phyloP scores from a whole-genome alignment of 805 yeast species.

The Clavispora carvajalis region DNA sequence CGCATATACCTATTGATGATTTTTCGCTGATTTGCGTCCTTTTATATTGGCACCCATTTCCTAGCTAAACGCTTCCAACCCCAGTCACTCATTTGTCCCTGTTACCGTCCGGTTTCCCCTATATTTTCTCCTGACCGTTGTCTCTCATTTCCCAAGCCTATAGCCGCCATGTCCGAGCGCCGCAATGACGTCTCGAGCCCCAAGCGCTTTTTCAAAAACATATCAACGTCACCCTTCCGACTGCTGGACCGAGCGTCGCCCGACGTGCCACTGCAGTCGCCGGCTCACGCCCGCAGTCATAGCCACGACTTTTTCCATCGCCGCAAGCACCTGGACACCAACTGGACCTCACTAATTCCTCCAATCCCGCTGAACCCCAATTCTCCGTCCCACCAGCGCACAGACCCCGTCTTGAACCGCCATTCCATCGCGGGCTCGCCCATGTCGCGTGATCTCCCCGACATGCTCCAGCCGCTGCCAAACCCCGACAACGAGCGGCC shows the following conservation, averaged over 20 bases:
- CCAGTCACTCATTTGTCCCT: conserved; percentile 9
- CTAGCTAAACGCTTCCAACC: conserved; percentile 3
- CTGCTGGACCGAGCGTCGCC: conserved; percentile 1
- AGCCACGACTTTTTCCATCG: conserved; percentile 10
- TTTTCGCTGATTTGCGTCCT: background rate
- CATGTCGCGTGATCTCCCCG: conserved; percentile 6
- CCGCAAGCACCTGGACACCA: conserved; percentile 5
- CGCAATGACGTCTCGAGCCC: conserved; percentile 11
- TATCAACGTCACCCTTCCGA: conserved; percentile 15
- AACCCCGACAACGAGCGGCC: conserved; percentile 5
- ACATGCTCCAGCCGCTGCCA: conserved; percentile 14
- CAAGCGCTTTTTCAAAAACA: conserved; percentile 12
- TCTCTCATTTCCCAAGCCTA: background rate
- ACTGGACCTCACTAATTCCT: conserved; percentile 33
- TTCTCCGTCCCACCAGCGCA: background rate
- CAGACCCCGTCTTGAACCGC: conserved; percentile 4
- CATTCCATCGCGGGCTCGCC: conserved; percentile 17
- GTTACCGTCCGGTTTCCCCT: background rate
- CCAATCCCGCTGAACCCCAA: conserved; percentile 18
- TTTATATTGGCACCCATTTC: background rate
- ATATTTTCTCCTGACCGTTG: background rate
- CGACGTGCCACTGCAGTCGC: conserved; percentile 1
- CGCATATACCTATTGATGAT: background rate
- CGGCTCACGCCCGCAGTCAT: conserved; percentile 12
- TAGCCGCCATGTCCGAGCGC: background rate